Evolutionary conservation across 306 rosid species (phyloP).

Genomic region (Cajanus cajan): DNA sequence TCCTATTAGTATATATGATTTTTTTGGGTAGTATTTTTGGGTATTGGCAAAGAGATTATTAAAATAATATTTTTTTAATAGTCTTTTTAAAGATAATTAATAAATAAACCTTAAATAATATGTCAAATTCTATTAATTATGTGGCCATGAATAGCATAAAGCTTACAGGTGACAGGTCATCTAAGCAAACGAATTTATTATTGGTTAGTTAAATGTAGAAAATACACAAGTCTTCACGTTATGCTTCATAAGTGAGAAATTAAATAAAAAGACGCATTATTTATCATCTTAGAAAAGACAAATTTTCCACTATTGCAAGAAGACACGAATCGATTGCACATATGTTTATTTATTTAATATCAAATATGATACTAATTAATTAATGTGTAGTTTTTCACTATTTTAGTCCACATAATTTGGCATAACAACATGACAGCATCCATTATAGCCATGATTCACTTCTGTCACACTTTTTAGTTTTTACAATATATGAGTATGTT

Average conservation of each 20-base stretch:
- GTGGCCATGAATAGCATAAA: no score
- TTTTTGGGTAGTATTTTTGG: no score
- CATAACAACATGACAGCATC: no score
- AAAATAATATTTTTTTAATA: no score
- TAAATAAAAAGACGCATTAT: not conserved
- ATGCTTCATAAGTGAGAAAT: not conserved
- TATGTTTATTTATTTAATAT: not conserved
- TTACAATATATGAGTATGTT: not conserved
- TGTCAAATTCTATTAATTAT: not conserved
- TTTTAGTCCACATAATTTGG: not conserved
- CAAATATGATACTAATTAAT: not conserved
- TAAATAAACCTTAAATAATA: no score
- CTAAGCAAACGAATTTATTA: not conserved
- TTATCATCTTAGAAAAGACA: not conserved
- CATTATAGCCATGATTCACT: not conserved
- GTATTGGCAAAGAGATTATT: not conserved
- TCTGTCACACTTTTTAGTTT: not conserved
- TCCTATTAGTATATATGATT: not conserved
- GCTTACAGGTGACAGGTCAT: not conserved
- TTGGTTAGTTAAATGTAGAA: not conserved
- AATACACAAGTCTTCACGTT: not conserved
- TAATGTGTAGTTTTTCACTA: not conserved
- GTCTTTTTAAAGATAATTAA: no score
- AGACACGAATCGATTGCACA: not conserved
- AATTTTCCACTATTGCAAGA: not conserved